A percentile compares a stretch with the other conserved stretches of the same genome.
These are phyloP conservation scores for Nymphaea thermarum DNA, from an alignment of 164 flowering plant genomes.

Conservation along the genomic window DNA sequence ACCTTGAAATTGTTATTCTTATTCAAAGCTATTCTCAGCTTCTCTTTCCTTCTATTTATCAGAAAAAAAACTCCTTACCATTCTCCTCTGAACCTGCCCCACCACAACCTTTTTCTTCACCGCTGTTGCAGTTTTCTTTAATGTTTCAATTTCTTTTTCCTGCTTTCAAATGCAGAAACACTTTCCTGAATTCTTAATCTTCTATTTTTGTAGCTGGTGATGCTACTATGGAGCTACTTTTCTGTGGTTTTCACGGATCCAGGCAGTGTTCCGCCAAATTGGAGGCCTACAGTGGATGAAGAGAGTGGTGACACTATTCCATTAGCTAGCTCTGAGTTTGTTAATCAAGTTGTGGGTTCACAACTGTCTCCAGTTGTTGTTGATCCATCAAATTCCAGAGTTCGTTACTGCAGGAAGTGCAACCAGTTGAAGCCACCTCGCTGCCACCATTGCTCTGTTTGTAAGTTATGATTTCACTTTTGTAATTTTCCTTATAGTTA, in stretches of 20 bases:
- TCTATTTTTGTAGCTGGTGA: slow-evolving; percentile 53
- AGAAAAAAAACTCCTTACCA: no score
- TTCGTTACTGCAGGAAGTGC: slow-evolving; percentile 84
- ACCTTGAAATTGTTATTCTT: no score
- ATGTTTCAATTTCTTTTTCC: no score
- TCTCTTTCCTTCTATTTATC: no score
- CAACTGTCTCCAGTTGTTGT: slow-evolving; percentile 11
- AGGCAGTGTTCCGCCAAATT: slow-evolving; percentile 82
- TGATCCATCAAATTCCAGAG: slow-evolving; percentile 31
- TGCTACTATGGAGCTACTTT: slow-evolving; percentile 96
- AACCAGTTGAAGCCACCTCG: slow-evolving; percentile 93
- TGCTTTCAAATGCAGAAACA: no score
- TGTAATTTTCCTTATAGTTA: neutral
- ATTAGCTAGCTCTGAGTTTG: slow-evolving; percentile 44
- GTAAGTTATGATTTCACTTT: slow-evolving; percentile 31
- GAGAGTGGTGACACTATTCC: slow-evolving; percentile 81
- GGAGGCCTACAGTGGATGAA: slow-evolving; percentile 79
- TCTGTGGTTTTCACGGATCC: slow-evolving; percentile 95
- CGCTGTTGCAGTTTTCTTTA: no score
- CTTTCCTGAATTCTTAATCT: no score
- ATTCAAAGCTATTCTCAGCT: no score
- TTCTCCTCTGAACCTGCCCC: no score
- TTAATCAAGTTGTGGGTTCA: slow-evolving; percentile 1
- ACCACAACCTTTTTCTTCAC: no score
- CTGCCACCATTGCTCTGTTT: slow-evolving; percentile 99